A percentile compares a stretch with the other conserved stretches of the same genome.
Conservation (phyloP, 306 rosid species). For the Prosopis cineraria region DNA sequence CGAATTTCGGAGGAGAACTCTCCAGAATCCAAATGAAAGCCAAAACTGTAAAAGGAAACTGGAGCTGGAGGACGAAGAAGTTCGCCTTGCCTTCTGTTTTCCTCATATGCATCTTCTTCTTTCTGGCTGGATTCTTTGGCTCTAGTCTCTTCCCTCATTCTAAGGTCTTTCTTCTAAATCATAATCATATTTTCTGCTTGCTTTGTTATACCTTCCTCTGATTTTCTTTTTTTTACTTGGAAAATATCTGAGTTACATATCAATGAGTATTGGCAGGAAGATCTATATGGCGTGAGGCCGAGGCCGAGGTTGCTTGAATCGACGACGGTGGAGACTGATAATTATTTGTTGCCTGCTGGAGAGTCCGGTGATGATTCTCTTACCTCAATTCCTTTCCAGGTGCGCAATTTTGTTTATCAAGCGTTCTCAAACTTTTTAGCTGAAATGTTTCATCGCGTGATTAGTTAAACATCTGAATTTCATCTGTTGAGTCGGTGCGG, state of each 20-base stretch:
- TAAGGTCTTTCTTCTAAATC: constrained; percentile 37
- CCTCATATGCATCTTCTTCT: constrained; percentile 66
- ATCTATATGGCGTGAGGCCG: constrained; percentile 37
- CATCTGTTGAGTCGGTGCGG: constrained; percentile 2
- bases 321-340: constrained; percentile 37
- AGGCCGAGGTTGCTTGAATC: constrained; percentile 57
- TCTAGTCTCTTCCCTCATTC: constrained; percentile 52
- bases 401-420: constrained; percentile 35
- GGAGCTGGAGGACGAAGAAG: constrained; percentile 49
- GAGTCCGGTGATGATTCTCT: constrained; percentile 73
- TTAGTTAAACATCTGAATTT: constrained; percentile 26
- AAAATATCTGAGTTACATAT: background rate
- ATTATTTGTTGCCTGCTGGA: constrained; percentile 52
- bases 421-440: background rate
- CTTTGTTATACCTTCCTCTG: background rate
- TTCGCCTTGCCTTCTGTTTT: constrained; percentile 49
- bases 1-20: constrained; percentile 17
- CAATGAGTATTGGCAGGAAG: constrained; percentile 45
- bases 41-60: constrained; percentile 51
- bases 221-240: background rate
- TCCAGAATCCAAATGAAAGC: constrained; percentile 50
- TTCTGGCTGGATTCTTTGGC: constrained; percentile 70
- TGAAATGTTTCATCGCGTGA: background rate
- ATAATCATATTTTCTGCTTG: background rate
- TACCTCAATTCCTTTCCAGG: constrained; percentile 90